These are phyloP conservation scores for Haematococcus sp. DNA, from an alignment of 139 green algal species.

Conservation along the genomic window DNA sequence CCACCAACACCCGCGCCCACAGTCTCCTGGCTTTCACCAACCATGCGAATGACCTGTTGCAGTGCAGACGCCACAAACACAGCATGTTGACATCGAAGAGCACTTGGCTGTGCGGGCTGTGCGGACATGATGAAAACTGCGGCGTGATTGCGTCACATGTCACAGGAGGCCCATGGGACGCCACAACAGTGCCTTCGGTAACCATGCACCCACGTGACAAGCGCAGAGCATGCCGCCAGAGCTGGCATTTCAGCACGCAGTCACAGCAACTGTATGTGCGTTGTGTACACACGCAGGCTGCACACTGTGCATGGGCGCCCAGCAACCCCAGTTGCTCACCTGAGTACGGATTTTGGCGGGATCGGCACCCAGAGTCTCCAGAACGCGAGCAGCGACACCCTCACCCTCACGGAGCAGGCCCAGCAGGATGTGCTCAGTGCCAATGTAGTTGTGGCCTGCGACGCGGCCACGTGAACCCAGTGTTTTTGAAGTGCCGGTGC, in stretches of 20 bases:
- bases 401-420: conserved; percentile 97
- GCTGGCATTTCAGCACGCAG: too few species aligned
- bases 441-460: conserved; percentile 99
- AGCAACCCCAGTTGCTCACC: too few species aligned
- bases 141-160: too few species aligned
- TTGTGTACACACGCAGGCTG: too few species aligned
- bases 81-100: neutral
- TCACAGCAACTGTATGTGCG: too few species aligned
- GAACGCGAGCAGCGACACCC: conserved; percentile 93
- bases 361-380: conserved; percentile 96
- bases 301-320: too few species aligned
- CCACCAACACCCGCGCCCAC: conserved; percentile 86
- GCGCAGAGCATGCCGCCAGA: too few species aligned
- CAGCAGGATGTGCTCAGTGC: conserved; percentile 98
- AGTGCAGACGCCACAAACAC: neutral
- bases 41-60: conserved; percentile 96
- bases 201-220: too few species aligned
- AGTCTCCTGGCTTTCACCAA: conserved; percentile 95
- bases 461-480: neutral
- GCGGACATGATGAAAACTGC: too few species aligned
- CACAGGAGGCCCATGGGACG: too few species aligned
- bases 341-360: conserved; percentile 95
- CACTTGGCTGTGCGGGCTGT: neutral
- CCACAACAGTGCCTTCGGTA: too few species aligned
- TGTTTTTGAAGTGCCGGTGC: too few species aligned